Base-by-base conservation (phyloP, 2,329 filamentous ascomycete genomes). In the Colletotrichum cereale region DNA sequence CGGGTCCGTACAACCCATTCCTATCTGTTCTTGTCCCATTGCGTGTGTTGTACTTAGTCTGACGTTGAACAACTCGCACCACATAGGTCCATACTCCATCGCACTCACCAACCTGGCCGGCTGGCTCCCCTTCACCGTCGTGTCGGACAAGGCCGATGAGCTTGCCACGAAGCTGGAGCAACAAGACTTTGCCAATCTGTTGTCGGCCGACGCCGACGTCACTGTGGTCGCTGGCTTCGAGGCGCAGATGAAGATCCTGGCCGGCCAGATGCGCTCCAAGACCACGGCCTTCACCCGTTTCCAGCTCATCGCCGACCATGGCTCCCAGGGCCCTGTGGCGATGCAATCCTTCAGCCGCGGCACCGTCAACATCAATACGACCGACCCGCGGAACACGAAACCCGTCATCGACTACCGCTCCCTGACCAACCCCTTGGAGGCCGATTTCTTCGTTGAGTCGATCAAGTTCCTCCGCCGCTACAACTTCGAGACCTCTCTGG, bases 401-500 rank as follows among this genome's bases (percentile, higher is more conserved):
- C 82, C 82, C 0, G 62, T 81, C 1, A 79, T 84, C 6, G 82
- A 84, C 74, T 82, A 83, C 69, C 77, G 81, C 10, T 79, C 79
- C 2, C 79, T 82, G 1, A 78, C 74, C 24, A 84, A 84, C 67
- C 81, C 82, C 0, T 70, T 84, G 10, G 82, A 84, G 66, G 68
- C 78, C 14, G 80, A 80, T 58, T 75, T 83, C 58, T 78, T 81
- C 72, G 74, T 81, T 24, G 81, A 84, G 66, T 79, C 79, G 63
- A 72, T 83, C 63, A 80, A 77, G 34, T 84, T 82, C 73, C 77
- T 76, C 26, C 78, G 78, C 31, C 77, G 80, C 3, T 80, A 78
- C 64, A 77, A 80, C 74, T 79, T 82, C 48, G 77, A 81, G 71
- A 84, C 81, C 31, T 75, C 79, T 1, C 76, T 82, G 16, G 77